phyloP scores from a whole-genome alignment of 2,329 filamentous ascomycete genomes.

The Paecilomyces niveus region DNA sequence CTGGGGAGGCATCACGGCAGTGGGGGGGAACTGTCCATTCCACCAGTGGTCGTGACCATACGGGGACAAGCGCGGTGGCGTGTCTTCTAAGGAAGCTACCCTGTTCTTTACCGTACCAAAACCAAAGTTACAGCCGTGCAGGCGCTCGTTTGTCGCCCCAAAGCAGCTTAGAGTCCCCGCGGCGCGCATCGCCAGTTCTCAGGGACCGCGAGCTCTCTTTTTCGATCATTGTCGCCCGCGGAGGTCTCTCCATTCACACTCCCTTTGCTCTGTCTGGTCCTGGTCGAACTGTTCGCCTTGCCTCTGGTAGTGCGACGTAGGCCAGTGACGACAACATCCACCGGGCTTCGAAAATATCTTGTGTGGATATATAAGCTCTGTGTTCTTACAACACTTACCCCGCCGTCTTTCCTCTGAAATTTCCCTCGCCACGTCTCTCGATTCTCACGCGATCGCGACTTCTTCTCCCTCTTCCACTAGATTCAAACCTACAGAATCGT shows the following conservation, averaged over 20 bases:
- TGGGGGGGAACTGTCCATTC: constrained; percentile 17
- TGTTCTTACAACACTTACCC: background rate
- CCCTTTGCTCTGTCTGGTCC: background rate
- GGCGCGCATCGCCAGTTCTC: background rate
- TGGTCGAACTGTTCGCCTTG: background rate
- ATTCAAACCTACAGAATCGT: background rate
- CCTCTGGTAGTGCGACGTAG: background rate
- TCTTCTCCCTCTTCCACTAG: background rate
- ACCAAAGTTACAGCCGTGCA: background rate
- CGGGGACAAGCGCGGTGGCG: background rate
- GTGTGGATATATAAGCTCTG: background rate
- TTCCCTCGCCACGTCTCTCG: background rate
- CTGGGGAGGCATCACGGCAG: constrained; percentile 11
- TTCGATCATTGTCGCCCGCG: constrained; percentile 7
- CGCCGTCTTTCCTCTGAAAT: background rate
- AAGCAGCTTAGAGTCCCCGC: constrained; percentile 4
- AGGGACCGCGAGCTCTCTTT: constrained; percentile 10
- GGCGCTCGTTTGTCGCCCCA: constrained; percentile 5
- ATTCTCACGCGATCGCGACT: background rate
- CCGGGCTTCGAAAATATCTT: background rate
- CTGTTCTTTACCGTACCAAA: constrained; percentile 6
- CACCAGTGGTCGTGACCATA: constrained; percentile 19
- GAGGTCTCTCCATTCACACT: background rate
- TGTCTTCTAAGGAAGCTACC: background rate
- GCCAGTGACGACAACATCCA: background rate